Conservation (phyloP, 2,329 filamentous ascomycete genomes). For the Aaosphaeria arxii region DNA sequence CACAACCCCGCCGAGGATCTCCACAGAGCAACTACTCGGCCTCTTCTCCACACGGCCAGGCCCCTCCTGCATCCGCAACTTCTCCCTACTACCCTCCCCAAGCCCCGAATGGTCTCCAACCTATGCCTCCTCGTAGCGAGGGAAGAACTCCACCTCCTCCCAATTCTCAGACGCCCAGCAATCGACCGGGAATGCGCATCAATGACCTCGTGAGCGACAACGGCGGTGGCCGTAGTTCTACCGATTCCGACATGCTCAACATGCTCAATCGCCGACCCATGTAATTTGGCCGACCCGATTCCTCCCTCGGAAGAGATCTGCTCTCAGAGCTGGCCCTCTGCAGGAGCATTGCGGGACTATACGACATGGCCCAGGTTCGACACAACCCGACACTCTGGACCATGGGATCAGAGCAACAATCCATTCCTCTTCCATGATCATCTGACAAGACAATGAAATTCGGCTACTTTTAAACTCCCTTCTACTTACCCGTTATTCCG, state of each 20-base stretch:
- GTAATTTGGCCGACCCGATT: conserved; percentile 13
- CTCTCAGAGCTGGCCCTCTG: conserved; percentile 26
- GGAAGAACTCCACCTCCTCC: conserved; percentile 39
- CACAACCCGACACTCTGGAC: no score
- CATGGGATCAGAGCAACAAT: no score
- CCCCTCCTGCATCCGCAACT: conserved; percentile 26
- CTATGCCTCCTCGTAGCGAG: conserved; percentile 34
- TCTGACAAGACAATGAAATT: no score
- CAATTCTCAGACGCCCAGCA: conserved; percentile 25
- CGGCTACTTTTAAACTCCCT: no score
- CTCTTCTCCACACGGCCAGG: conserved; percentile 42
- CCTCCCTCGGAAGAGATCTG: background rate
- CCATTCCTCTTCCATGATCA: no score
- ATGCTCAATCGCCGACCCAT: conserved; percentile 40
- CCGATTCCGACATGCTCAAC: conserved; percentile 44
- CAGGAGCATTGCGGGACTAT: conserved; percentile 12
- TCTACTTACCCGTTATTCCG: no score
- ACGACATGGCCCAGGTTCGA: background rate
- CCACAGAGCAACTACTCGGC: conserved; percentile 43
- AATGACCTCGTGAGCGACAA: conserved; percentile 40
- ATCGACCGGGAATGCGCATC: conserved; percentile 41
- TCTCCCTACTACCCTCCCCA: conserved; percentile 26
- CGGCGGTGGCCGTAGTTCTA: conserved; percentile 37
- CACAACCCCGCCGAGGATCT: conserved; percentile 38
- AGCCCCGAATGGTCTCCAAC: conserved; percentile 27